Conservation (phyloP, 2,329 filamentous ascomycete species). For the Exophiala sp. region DNA sequence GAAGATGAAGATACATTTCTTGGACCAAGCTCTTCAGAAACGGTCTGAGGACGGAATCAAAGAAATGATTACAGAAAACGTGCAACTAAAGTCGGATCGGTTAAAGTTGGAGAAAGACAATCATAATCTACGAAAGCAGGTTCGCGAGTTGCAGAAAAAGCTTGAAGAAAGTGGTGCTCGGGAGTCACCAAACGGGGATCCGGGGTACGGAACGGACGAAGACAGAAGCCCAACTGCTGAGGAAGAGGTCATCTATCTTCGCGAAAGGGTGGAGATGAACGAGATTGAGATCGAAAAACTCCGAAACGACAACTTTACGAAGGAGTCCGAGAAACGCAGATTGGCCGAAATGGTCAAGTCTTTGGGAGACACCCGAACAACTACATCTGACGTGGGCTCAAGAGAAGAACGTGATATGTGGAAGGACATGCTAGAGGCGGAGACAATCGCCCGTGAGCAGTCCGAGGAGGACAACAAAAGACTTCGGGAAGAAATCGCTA, state of each 20-base stretch:
- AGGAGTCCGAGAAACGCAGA: conserved; percentile 79
- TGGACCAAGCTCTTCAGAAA: conserved; percentile 87
- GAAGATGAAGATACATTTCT: conserved; percentile 94
- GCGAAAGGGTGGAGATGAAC: conserved; percentile 79
- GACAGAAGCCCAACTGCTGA: conserved; percentile 54
- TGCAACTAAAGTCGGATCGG: conserved; percentile 85
- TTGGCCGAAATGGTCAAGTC: conserved; percentile 73
- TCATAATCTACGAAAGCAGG: conserved; percentile 69
- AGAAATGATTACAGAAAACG: conserved; percentile 96
- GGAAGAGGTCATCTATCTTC: conserved; percentile 76
- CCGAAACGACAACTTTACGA: conserved; percentile 66
- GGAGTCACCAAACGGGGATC: conserved; percentile 42
- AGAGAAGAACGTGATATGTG: conserved; percentile 65
- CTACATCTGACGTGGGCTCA: conserved; percentile 47
- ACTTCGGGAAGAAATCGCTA: conserved; percentile 76
- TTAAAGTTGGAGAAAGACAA: conserved; percentile 87
- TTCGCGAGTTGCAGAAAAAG: conserved; percentile 81
- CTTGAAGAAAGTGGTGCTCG: conserved; percentile 48
- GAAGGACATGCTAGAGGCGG: conserved; percentile 90
- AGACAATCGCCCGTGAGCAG: conserved; percentile 81
- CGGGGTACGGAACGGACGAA: conserved; percentile 51
- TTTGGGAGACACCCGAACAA: conserved; percentile 49
- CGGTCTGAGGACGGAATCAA: conserved; percentile 93
- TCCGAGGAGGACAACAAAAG: conserved; percentile 81
- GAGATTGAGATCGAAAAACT: conserved; percentile 78